Percentiles rank a stretch among this genome's conserved stretches.
phyloP scores from a whole-genome alignment of 1,284 basidiomycete species.

The Tilletia indica region DNA sequence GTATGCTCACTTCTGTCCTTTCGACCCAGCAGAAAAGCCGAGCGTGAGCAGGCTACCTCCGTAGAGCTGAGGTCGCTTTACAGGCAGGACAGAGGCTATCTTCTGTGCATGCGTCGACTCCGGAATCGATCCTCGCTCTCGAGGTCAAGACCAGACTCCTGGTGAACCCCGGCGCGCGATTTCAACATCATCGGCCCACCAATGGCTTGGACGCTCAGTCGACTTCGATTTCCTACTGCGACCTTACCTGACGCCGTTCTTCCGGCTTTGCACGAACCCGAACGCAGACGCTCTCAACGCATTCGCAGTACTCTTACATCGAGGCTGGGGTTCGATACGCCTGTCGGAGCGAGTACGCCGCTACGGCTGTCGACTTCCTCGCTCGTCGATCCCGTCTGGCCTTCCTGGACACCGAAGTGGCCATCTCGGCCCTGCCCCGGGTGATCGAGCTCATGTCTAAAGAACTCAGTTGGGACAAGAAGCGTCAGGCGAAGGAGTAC shows the following conservation, averaged over 20 bases:
- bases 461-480: conserved; percentile 74
- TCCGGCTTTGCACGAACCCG: no score
- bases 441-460: conserved; percentile 88
- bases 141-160: no score
- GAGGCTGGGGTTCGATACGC: conserved; percentile 93
- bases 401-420: conserved; percentile 87
- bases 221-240: no score
- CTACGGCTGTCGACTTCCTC: conserved; percentile 85
- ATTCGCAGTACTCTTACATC: conserved; percentile 78
- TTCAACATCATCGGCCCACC: no score
- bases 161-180: no score
- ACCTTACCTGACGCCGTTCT: no score
- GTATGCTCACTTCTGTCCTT: neutral
- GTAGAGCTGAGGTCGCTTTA: conserved; percentile 48
- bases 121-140: neutral
- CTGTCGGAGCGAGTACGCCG: conserved; percentile 83
- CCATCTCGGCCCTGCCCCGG: conserved; percentile 77
- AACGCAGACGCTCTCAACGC: no score
- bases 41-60: conserved; percentile 20
- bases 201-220: no score
- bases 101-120: conserved; percentile 49
- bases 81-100: conserved; percentile 45
- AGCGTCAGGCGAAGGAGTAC: conserved; percentile 61
- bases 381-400: conserved; percentile 85
- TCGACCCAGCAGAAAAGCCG: conserved; percentile 14